These are phyloP conservation scores for Massospora cicadina DNA, from an alignment of 371 early-diverging fungal genomes.

Conservation along the genomic window DNA sequence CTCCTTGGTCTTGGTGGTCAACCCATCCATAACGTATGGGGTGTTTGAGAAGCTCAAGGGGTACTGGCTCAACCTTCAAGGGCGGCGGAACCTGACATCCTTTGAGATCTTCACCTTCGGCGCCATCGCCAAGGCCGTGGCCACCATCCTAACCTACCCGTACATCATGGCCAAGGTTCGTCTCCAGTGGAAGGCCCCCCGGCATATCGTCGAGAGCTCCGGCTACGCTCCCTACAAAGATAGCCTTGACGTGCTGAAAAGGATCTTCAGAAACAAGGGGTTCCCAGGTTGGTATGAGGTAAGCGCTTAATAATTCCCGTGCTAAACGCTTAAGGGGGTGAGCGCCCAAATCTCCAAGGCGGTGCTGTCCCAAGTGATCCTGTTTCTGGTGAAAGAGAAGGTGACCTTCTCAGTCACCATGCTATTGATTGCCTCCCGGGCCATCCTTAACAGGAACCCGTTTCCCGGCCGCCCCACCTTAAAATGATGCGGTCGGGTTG, in stretches of 20 bases:
- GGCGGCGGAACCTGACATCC: slow-evolving; percentile 33
- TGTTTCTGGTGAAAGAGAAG: slow-evolving; percentile 82
- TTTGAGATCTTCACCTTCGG: slow-evolving; percentile 74
- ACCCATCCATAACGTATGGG: slow-evolving; percentile 95
- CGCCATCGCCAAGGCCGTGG: slow-evolving; percentile 81
- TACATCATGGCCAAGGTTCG: slow-evolving; percentile 96
- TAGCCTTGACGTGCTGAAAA: slow-evolving; percentile 69
- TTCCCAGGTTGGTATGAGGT: slow-evolving; percentile 85
- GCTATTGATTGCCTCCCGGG: neutral
- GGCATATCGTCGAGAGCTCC: slow-evolving; percentile 27
- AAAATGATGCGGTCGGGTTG: too few species aligned
- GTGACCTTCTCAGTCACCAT: slow-evolving; percentile 4
- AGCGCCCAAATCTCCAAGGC: slow-evolving; percentile 91
- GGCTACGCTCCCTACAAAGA: slow-evolving; percentile 47
- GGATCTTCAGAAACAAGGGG: slow-evolving; percentile 63
- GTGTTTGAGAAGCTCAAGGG: slow-evolving; percentile 78
- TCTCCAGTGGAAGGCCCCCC: slow-evolving; percentile 84
- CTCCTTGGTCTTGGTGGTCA: slow-evolving; percentile 73
- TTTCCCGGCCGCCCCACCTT: too few species aligned
- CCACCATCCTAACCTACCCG: slow-evolving; percentile 74
- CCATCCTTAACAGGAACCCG: neutral
- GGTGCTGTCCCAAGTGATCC: slow-evolving; percentile 82
- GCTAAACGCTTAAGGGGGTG: slow-evolving; percentile 50
- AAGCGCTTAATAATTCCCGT: slow-evolving; percentile 12
- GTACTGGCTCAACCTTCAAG: slow-evolving; percentile 17